A percentile compares a stretch with the other conserved stretches of the same genome.
These are phyloP conservation scores for Paracorniculantispora psalliotae DNA, from an alignment of 2,329 filamentous ascomycete species.

Conservation along the genomic window DNA sequence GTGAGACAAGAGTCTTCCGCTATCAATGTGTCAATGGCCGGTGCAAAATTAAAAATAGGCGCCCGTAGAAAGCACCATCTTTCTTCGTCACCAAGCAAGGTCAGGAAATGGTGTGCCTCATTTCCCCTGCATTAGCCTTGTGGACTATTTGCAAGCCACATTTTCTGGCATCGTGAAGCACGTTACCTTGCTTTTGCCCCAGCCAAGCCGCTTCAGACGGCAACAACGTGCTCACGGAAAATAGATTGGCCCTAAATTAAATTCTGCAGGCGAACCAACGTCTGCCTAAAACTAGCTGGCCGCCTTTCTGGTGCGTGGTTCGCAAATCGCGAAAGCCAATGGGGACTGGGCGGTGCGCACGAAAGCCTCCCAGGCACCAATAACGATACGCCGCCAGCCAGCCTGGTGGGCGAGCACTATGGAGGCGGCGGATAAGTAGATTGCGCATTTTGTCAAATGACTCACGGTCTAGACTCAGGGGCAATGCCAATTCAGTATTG, in stretches of 20 bases:
- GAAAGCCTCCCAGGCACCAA: neutral
- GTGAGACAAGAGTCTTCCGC: neutral
- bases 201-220: neutral
- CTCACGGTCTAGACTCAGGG: neutral
- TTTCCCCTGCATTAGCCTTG: slow-evolving; percentile 11
- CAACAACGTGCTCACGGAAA: neutral
- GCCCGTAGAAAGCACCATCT: neutral
- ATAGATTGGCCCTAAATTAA: neutral
- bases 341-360: neutral
- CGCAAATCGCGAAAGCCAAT: neutral
- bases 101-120: neutral
- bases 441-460: neutral
- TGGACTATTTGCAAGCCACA: slow-evolving; percentile 10
- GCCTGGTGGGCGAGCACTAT: neutral
- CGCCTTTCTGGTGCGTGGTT: neutral
- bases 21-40: neutral
- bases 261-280: neutral
- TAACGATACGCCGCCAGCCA: neutral
- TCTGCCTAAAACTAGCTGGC: neutral
- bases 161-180: neutral
- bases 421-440: neutral
- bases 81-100: neutral
- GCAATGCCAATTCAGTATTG: neutral
- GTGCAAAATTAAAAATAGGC: neutral
- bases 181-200: neutral